Base-by-base conservation (phyloP, 345 rosid species). In the Clarkia xantiana region DNA sequence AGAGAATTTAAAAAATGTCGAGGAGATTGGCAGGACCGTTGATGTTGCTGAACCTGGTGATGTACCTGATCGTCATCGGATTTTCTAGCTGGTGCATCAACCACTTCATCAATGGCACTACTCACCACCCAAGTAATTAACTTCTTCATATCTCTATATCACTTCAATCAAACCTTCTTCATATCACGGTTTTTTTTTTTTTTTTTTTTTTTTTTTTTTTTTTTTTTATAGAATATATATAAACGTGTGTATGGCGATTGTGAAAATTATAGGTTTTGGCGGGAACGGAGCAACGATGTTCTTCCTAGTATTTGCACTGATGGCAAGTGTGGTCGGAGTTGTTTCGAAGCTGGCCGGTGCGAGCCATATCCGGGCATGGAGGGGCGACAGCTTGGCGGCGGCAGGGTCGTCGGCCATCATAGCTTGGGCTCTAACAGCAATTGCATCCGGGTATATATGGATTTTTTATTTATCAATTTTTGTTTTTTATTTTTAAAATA, bases 371-470 rank as follows among this genome's bases (percentile, higher is more conserved):
- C 66, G 96, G 67, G 67, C 76, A 0, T 84, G 98, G 96, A 67
- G 90, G 52, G 76, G 61, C 20, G 95, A 86, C 52, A 84, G 90
- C 60, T 63, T 86, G 1, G 96, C 96, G 0, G 80, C 84, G 0
- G 98, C 98, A 0, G 90, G 78, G 9, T 59, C 98, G 1, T 10
- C 94, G 13, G 56, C 96, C 0, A 42, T 81, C 0, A 50, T 84
- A 17, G 81, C 96, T 12, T 84, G 94, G 94, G 94, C 93, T 44
- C 12, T 81, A 53, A 86, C 96, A 18, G 86, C 75, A 18, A 67
- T 84, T 3, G 93, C 98, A 44, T 79, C 78, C 41, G 96, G 93
- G 91, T 89, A 70, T n/a, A n/a, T n/a, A n/a, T n/a, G n/a, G n/a
- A n/a, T n/a, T n/a, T n/a, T n/a, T n/a, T n/a, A n/a, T n/a, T n/a